Base-by-base conservation (phyloP, 306 rosid species). In the Argentina anserina region DNA sequence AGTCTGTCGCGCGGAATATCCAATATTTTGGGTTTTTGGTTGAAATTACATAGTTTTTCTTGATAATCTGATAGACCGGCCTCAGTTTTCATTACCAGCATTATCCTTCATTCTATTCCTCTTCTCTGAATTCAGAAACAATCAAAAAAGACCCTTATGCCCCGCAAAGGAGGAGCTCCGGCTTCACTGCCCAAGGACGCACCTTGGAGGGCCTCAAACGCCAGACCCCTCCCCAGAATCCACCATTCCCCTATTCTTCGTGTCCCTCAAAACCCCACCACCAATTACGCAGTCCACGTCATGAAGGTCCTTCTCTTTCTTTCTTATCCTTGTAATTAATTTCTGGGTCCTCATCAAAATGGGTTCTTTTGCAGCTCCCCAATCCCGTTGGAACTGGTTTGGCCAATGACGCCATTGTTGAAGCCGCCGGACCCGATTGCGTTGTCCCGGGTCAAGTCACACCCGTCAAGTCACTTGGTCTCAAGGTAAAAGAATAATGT, bases 361-460 rank as follows among this genome's bases (percentile, higher is more conserved):
- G 47, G 29, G 0, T 66, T 33, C 33, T 76, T 80, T 21, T 40
- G 76, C 84, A 94, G 99, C 86, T 82, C 66, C 86, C 85, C 6
- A 80, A 94, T 70, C 97, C 99, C 15, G 81, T 94, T 3, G 99
- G 95, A 9, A 69, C 10, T 79, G 97, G 96, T 28, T 84, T 94
- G 18, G 97, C 93, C 3, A 79, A 75, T 53, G 95, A 79, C n/a
- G 99, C 97, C 58, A 75, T 91, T 12, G 90, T 91, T 33, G 97
- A 94, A 85, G 81, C 96, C 0, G 97, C 99, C 14, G 99, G 99
- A 20, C 96, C 97, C 62, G 99, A 94, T 5, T 94, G 99, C 65
- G 76, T 89, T 58, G 91, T 94, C 36, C 99, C 99, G 0, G 99
- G 99, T 36, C 95, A 89, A 72, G 61, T 53, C 14, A 34, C 79